Conservation (phyloP, 192 early-diverging fungal genomes). For the Gaertneriomyces semiglobifer region DNA sequence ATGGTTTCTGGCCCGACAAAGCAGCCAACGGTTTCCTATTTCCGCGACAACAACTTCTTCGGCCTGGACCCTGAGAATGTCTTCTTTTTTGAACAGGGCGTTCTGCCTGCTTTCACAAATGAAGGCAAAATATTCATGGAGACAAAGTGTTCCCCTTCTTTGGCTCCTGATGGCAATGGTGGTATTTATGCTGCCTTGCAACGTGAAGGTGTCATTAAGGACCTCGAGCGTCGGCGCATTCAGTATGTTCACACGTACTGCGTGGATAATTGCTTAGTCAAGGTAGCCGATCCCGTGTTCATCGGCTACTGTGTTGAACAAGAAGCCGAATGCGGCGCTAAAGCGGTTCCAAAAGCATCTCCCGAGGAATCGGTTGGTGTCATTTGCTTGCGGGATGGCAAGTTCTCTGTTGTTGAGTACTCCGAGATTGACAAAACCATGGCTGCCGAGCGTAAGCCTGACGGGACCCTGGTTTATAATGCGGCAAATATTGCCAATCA, state of each 20-base stretch:
- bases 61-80: constrained; percentile 82
- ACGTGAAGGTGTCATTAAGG: constrained; percentile 72
- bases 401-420: constrained; percentile 92
- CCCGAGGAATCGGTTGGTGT: constrained; percentile 94
- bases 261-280: constrained; percentile 96
- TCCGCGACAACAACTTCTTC: constrained; percentile 81
- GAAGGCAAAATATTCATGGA: constrained; percentile 96
- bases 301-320: constrained; percentile 88
- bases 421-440: constrained; percentile 83
- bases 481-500: constrained; percentile 99
- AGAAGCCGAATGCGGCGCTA: constrained; percentile 90
- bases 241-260: constrained; percentile 92
- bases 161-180: constrained; percentile 72
- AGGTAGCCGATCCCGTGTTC: constrained; percentile 94
- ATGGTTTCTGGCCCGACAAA: constrained; percentile 97
- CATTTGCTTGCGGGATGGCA: constrained; percentile 80
- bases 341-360: constrained; percentile 83
- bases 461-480: constrained; percentile 72
- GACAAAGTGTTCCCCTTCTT: constrained; percentile 53
- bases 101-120: constrained; percentile 83
- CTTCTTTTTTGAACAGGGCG: constrained; percentile 94
- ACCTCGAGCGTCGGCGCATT: constrained; percentile 78
- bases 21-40: constrained; percentile 71
- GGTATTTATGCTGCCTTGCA: constrained; percentile 94
- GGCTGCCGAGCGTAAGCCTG: constrained; percentile 60